These are phyloP conservation scores for Backusella tarrabulga DNA, from an alignment of 192 early-diverging fungal species.

Conservation along the genomic window DNA sequence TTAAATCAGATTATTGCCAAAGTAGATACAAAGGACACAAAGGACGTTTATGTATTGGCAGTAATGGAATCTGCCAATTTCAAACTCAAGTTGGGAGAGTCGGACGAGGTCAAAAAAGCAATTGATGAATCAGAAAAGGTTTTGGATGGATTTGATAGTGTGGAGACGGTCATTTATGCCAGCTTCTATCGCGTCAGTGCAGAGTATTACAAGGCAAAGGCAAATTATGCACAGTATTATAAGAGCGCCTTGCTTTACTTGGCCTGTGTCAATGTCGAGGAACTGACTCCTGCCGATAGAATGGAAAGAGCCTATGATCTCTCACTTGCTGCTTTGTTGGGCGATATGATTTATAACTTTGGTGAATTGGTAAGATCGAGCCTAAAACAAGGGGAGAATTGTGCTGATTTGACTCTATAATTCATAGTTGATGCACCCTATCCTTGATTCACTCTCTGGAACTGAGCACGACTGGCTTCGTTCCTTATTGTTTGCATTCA, in stretches of 20 bases:
- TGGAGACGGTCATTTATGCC: conserved; percentile 89
- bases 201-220: conserved; percentile 97
- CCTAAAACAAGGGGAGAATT: not conserved
- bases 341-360: conserved; percentile 98
- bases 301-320: conserved; percentile 92
- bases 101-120: conserved; percentile 78
- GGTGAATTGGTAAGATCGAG: conserved; percentile 81
- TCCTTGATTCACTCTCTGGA: conserved; percentile 72
- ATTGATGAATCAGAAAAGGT: conserved; percentile 88
- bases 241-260: conserved; percentile 92
- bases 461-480: conserved; percentile 87
- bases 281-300: conserved; percentile 72
- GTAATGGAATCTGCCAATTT: conserved; percentile 86
- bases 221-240: conserved; percentile 91
- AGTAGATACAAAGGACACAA: conserved; percentile 65
- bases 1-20: conserved; percentile 67
- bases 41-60: conserved; percentile 86
- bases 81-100: conserved; percentile 72
- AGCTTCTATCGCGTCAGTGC: conserved; percentile 94
- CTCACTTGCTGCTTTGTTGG: conserved; percentile 85
- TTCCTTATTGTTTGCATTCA: conserved; percentile 86
- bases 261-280: conserved; percentile 87
- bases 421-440: conserved; percentile 80
- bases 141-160: conserved; percentile 68
- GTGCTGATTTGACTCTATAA: not conserved